A percentile compares a stretch with the other conserved stretches of the same genome.
These are phyloP conservation scores for Trichoderma orchidacearum DNA, from an alignment of 495 filamentous ascomycete genomes.

Conservation along the genomic window DNA sequence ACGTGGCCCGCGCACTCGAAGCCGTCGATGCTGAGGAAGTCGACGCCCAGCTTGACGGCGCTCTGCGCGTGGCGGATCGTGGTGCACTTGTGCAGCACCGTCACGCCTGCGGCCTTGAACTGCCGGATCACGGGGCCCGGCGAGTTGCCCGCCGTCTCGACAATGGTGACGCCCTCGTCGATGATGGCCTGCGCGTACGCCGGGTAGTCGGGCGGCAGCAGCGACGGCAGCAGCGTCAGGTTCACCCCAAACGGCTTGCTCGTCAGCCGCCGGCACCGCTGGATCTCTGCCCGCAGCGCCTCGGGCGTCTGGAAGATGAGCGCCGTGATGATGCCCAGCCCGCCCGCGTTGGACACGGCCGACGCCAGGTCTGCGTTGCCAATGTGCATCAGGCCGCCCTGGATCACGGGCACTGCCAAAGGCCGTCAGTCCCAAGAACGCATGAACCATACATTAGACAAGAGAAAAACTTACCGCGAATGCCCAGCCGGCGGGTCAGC, in stretches of 20 bases:
- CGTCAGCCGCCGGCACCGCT: constrained; percentile 72
- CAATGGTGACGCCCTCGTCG: constrained; percentile 83
- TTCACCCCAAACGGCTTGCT: constrained; percentile 88
- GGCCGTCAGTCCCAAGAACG: not conserved
- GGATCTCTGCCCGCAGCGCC: constrained; percentile 89
- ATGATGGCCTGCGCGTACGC: constrained; percentile 90
- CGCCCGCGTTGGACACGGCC: constrained; percentile 91
- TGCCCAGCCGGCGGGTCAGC: constrained; percentile 79
- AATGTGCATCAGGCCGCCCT: constrained; percentile 81
- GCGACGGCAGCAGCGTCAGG: constrained; percentile 82
- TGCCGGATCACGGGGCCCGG: constrained; percentile 82
- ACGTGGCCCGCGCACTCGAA: constrained; percentile 94
- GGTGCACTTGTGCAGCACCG: constrained; percentile 93
- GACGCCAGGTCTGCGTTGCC: constrained; percentile 85
- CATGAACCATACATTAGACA: not conserved
- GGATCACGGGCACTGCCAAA: constrained; percentile 89
- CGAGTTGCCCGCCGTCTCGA: constrained; percentile 93
- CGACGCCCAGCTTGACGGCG: constrained; percentile 87
- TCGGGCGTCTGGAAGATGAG: constrained; percentile 90
- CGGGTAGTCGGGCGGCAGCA: constrained; percentile 80
- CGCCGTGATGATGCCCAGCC: constrained; percentile 84
- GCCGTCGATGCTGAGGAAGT: constrained; percentile 92
- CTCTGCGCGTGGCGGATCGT: constrained; percentile 87
- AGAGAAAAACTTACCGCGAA: constrained; percentile 42
- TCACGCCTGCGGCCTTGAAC: constrained; percentile 67